phyloP scores from a whole-genome alignment of 192 early-diverging fungal species.

The Martensiomyces pterosporus region DNA sequence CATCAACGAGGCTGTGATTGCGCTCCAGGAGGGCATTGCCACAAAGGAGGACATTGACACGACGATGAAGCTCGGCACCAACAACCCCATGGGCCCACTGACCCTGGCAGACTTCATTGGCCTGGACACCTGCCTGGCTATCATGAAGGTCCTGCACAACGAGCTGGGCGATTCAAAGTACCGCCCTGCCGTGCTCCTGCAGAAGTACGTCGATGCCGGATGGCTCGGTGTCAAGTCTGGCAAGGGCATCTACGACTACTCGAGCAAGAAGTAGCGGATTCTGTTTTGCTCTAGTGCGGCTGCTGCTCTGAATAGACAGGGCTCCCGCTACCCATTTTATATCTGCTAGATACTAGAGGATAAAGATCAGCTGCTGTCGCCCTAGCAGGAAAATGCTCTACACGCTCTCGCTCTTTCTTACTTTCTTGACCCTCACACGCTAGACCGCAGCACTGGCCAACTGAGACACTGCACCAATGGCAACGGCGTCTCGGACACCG shows the following conservation, averaged over 20 bases:
- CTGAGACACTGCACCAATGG: too few relatives aligned
- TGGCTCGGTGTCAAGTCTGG: conserved; percentile 92
- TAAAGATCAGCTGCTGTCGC: too few relatives aligned
- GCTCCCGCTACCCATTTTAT: too few relatives aligned
- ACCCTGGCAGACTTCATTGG: conserved; percentile 98
- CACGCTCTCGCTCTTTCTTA: too few relatives aligned
- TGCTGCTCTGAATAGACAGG: too few relatives aligned
- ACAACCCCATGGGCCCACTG: conserved; percentile 97
- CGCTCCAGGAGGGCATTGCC: conserved; percentile 82
- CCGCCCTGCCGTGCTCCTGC: conserved; percentile 84
- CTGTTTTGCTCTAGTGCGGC: not conserved
- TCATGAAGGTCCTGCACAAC: conserved; percentile 90
- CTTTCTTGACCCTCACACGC: too few relatives aligned
- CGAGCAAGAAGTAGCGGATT: conserved; percentile 9
- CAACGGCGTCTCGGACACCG: too few relatives aligned
- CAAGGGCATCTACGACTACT: conserved; percentile 85
- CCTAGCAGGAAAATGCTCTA: too few relatives aligned
- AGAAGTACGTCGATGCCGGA: conserved; percentile 95
- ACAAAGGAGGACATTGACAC: conserved; percentile 93
- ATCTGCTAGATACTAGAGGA: too few relatives aligned
- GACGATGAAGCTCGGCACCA: conserved; percentile 97
- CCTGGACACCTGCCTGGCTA: conserved; percentile 94
- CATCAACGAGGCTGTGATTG: conserved; percentile 94
- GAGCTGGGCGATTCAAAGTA: conserved; percentile 95
- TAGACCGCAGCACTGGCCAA: too few relatives aligned